Percentiles rank a stretch among this genome's conserved stretches.
Conservation (phyloP, 2,329 filamentous ascomycete species). For the Ophiostoma sp. region DNA sequence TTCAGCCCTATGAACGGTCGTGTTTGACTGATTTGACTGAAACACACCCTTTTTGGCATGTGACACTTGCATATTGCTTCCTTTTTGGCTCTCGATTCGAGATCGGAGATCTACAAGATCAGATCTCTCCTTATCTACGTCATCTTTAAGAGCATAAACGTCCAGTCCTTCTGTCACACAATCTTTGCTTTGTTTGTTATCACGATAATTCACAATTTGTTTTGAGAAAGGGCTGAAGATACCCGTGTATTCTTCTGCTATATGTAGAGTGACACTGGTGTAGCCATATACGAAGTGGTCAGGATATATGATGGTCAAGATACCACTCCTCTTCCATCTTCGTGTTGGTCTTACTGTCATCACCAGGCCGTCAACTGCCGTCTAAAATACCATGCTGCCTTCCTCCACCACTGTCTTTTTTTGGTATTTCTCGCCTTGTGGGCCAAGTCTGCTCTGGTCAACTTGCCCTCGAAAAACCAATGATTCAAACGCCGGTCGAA, state of each 20-base stretch:
- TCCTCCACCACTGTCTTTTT: not conserved
- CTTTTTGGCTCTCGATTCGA: not conserved
- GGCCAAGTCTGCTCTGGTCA: not conserved
- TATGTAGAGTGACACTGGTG: not conserved
- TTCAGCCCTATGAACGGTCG: not conserved
- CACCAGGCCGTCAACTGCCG: not conserved
- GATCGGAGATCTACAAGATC: not conserved
- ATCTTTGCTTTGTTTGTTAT: not conserved
- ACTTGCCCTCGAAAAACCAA: not conserved
- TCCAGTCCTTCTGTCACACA: not conserved
- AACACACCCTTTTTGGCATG: not conserved
- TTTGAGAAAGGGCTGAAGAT: not conserved
- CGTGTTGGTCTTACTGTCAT: not conserved
- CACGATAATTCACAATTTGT: not conserved
- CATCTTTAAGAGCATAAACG: not conserved
- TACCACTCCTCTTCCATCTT: not conserved
- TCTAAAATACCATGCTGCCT: not conserved
- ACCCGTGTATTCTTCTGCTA: not conserved
- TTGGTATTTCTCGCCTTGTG: slow-evolving; percentile 1
- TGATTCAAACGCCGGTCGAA: slow-evolving; percentile 8
- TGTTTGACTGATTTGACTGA: not conserved
- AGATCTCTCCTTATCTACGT: not conserved
- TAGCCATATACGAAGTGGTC: not conserved
- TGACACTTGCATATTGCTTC: slow-evolving; percentile 10
- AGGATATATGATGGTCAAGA: not conserved